Base-by-base conservation (phyloP, 129 eudicot species). In the Sambucus nigra region DNA sequence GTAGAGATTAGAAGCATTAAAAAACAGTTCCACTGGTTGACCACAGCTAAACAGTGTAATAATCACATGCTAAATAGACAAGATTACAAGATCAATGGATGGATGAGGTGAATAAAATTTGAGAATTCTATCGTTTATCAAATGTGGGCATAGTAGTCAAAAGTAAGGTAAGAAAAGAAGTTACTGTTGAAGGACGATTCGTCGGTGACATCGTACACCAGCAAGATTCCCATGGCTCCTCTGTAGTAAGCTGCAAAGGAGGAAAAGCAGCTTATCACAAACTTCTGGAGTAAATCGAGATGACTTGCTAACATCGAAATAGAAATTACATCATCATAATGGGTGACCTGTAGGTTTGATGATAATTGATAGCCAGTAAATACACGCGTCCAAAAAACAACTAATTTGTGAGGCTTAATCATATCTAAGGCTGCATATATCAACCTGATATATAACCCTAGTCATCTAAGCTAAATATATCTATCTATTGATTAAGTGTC, bases 161-260 rank as follows among this genome's bases (percentile, higher is more conserved):
- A 31, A 5, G 48, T 2, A 42, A 9, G 48, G 4, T 48, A 49
- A 58, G 22, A 20, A 45, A 59, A 52, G 17, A 23, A 65, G 20
- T 72, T 65, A 72, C 72, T 65, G 69, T 71, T 71, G 47, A 69
- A 69, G 44, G 75, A 68, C 5, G 73, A 51, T 35, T 68, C 73
- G 19, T 68, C 73, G 17, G 73, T 69, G 12, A 69, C 75, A 55
- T 69, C 75, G 24, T 70, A 70, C 57, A 63, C 71, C 65, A 64
- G 66, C 66, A 71, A 54, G 21, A 72, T 72, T 31, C 77, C 77
- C 77, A 72, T 72, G 50, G 77, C 77, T 72, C 76, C 76, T 17
- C 76, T 61, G 40, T 71, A 71, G 33, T 71, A 71, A 48, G 76
- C 76, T 63, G 67, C 27, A 62, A 69, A 40, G 24, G 22, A 16